A percentile compares a stretch with the other conserved stretches of the same genome.
phyloP scores from a whole-genome alignment of 306 rosid genomes.

The Corylus americana region DNA sequence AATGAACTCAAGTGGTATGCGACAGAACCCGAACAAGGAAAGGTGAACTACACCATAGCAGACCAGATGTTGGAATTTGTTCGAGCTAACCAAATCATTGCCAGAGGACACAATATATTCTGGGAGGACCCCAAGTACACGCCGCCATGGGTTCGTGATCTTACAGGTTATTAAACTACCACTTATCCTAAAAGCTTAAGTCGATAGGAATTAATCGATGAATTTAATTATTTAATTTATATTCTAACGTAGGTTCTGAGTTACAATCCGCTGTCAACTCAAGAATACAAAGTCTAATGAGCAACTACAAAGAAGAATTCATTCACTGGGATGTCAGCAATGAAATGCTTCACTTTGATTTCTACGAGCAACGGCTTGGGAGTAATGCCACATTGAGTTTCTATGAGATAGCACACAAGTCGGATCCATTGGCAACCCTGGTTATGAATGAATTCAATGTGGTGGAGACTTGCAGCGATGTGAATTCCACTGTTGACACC shows the following conservation, averaged over 20 bases:
- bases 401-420: constrained; percentile 64
- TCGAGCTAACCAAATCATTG: constrained; percentile 60
- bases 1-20: constrained; percentile 96
- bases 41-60: constrained; percentile 55
- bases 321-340: constrained; percentile 95
- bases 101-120: constrained; percentile 90
- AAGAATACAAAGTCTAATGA: constrained; percentile 64
- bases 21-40: constrained; percentile 81
- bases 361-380: constrained; percentile 79
- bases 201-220: too few species aligned
- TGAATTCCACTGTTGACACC: constrained; percentile 69
- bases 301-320: constrained; percentile 72
- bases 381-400: constrained; percentile 64
- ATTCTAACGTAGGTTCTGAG: constrained; percentile 2
- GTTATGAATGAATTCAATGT: constrained; percentile 93
- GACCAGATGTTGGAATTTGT: constrained; percentile 76
- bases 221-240: too few species aligned
- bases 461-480: constrained; percentile 81
- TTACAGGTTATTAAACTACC: constrained; percentile 22
- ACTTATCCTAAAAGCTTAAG: too few species aligned
- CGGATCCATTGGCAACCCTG: constrained; percentile 76
- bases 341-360: constrained; percentile 95
- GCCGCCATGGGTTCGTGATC: constrained; percentile 75
- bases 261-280: constrained; percentile 59
- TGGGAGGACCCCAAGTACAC: constrained; percentile 91